Evolutionary conservation across 805 yeast species (phyloP), one percentile per base, ranked within the genome.

Genomic region (Schizosaccharomyces cryophilus): DNA sequence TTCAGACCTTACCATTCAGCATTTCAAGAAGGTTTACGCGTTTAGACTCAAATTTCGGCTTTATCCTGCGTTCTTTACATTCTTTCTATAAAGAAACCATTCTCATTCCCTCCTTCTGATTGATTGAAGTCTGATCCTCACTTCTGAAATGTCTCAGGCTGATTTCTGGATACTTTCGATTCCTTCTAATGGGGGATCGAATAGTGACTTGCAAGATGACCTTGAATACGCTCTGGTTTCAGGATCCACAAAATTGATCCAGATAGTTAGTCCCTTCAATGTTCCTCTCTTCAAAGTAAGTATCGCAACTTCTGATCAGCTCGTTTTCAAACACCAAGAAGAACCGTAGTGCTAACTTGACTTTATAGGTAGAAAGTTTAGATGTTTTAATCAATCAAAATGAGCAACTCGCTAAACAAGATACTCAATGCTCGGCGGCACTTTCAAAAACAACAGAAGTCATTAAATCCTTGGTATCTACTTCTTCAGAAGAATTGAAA

Each of bases 291-390:
- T 51, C 38, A 51, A 51, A 29, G 56, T 51, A 51, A 19, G 56
- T 51, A 29, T 3, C 11, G 7, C 26, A 3, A 24, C 51, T 35
- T 7, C 40, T 6, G 9, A 2, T 35, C 17, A 13, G 13, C 1
- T 35, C 5, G 11, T 35, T 35, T 35, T 4, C 40, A 11, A 35
- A 5, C 3, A 35, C 13, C 3, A 11, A 35, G 40, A 11, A 15
- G 13, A 3, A 35, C 13, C 13, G 3, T 15, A 35, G 40, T 11
- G 13, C 40, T 35, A 35, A 35, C 40, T 7, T 9, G 3, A 3
- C 81, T 77, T 90, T 93, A 73, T 90, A 93, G 71, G 87, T 93
- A 64, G 96, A 96, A 35, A 89, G 97, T 13, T 78, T 93, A 69
- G 99, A 93, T 72, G 83, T 88, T 38, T 77, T 93, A 63, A 94